Percentiles rank a stretch among this genome's conserved stretches.
Evolutionary conservation across 2,329 filamentous ascomycete genomes (phyloP).

Genomic region (Cercospora sp.): DNA sequence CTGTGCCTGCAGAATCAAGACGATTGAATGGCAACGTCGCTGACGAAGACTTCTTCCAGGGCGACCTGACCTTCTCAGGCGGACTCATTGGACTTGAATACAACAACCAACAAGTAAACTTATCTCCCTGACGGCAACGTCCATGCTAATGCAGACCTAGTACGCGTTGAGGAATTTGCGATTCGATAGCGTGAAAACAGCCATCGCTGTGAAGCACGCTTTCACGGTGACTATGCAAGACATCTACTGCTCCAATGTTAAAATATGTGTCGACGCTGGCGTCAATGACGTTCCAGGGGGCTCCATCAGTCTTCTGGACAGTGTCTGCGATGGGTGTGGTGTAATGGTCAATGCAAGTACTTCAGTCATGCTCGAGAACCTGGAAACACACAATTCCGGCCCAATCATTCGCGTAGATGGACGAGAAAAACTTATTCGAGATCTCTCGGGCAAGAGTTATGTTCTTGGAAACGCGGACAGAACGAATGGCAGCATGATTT

Average conservation of each 20-base stretch:
- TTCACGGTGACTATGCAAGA: constrained; percentile 28
- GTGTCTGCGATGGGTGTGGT: constrained; percentile 24
- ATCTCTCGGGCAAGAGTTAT: constrained; percentile 40
- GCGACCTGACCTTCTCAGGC: constrained; percentile 60
- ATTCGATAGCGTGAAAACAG: constrained; percentile 30
- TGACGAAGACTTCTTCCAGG: neutral
- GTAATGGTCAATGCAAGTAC: constrained; percentile 24
- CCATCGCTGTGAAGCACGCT: constrained; percentile 27
- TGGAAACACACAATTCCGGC: constrained; percentile 26
- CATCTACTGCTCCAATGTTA: constrained; percentile 33
- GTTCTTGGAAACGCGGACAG: constrained; percentile 26
- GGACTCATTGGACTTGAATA: constrained; percentile 58
- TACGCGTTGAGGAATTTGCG: constrained; percentile 43
- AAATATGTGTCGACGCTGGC: constrained; percentile 31
- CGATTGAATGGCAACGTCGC: neutral
- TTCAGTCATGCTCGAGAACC: constrained; percentile 30
- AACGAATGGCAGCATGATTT: constrained; percentile 20
- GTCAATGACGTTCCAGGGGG: constrained; percentile 22
- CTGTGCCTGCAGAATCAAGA: neutral
- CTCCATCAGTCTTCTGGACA: constrained; percentile 34
- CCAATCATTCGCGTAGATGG: constrained; percentile 30
- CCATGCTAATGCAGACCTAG: constrained; percentile 35
- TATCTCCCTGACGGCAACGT: neutral
- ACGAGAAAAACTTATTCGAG: constrained; percentile 29
- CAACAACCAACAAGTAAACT: constrained; percentile 54